Conservation (phyloP, 305 asterid species). For the Fraxinus floribunda region DNA sequence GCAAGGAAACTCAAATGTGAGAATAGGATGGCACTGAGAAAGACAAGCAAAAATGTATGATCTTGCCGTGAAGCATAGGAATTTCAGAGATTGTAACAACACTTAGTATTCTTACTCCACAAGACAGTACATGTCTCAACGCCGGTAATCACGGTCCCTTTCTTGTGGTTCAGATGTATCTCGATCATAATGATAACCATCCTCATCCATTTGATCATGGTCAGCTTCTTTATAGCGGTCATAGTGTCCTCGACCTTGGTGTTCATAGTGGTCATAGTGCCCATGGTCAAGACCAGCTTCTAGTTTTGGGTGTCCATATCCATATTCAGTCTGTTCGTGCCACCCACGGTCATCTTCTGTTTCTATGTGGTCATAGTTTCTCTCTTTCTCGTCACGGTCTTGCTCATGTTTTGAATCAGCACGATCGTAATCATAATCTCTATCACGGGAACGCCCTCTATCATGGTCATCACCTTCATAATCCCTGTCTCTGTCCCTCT, state of each 20-base stretch:
- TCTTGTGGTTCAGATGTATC: conserved; percentile 56
- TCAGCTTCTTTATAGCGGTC: conserved; percentile 65
- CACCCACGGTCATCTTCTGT: conserved; percentile 55
- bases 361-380: conserved; percentile 44
- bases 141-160: conserved; percentile 44
- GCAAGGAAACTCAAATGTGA: background rate
- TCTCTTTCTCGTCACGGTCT: conserved; percentile 53
- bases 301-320: conserved; percentile 30
- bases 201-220: conserved; percentile 78
- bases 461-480: conserved; percentile 54
- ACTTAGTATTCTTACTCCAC: background rate
- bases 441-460: conserved; percentile 68
- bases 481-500: conserved; percentile 37
- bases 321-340: conserved; percentile 53
- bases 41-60: background rate
- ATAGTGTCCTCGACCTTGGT: background rate
- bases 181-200: conserved; percentile 59
- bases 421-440: conserved; percentile 31
- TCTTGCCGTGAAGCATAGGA: background rate
- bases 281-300: conserved; percentile 51
- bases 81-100: background rate
- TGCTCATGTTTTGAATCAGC: conserved; percentile 55
- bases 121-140: conserved; percentile 44
- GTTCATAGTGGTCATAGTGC: conserved; percentile 38
- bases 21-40: background rate